Evolutionary conservation across 169 alveolate genomes (phyloP), one percentile per base, ranked within the genome.

Genomic region (Plasmodium reichenowi): DNA sequence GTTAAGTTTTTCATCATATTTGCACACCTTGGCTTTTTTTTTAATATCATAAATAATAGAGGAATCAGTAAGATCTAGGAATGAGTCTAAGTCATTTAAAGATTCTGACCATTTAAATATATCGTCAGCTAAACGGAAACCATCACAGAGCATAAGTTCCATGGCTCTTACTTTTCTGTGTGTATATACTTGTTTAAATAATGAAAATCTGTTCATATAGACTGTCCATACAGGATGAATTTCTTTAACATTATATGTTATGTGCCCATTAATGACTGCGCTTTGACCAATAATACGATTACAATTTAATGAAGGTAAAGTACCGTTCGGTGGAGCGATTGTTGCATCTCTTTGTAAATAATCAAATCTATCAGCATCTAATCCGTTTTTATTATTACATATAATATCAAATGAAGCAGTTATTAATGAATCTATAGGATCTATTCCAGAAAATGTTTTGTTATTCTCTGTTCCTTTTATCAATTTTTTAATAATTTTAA

Each of bases 321-420:
- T 70, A 10, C 90, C 88, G 29, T 50, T 68, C 9, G 94, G 90
- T 6, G 97, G 97, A 66, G 95, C 89, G 58, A 93, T 76, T 24
- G 94, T 80, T 24, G 96, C 94, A 94, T 97, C 99, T 90, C 99
- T 93, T 45, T 93, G 93, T 45, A 97, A 88, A 88, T 96, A 96
- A 93, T 97, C 99, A 56, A 97, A 93, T 63, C 94, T 95, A 83
- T 97, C 98, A 1, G 96, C 97, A 93, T 97, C 99, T 52, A 97
- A 91, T 2, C 97, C 96, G 87, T 95, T 97, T 54, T 95, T 88
- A 83, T 96, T 94, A 92, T 97, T 97, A 78, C 95, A 92, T 22
- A 97, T 96, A 64, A 97, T 96, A 74, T 97, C 98, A 72, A 88
- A 97, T 74, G 97, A 88, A 93, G 97, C 97, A 59, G 74, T 94